Base-by-base conservation (phyloP, 163 green algal species). In the Scenedesmus sp. region DNA sequence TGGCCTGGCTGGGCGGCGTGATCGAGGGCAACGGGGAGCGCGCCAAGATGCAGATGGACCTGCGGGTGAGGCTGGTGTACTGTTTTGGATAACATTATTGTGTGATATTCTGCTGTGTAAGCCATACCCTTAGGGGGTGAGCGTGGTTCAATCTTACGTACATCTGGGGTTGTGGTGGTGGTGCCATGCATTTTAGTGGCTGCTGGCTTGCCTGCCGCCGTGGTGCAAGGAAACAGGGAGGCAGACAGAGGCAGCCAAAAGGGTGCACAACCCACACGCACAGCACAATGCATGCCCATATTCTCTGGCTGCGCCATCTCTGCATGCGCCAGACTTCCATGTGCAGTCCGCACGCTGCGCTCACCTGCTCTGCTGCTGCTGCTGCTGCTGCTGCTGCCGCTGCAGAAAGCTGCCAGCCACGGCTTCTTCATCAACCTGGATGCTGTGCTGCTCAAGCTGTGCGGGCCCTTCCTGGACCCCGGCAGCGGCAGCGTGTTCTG, bases 401-500 rank as follows among this genome's bases (percentile, higher is more conserved):
- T 76, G 70, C 60, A 91, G 66, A 55, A n/a, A 16, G 82, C 88
- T 10, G 94, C 95, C 18, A 95, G 94, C 6, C 93, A 99, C 86
- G 97, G 97, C 67, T 99, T 99, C 91, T 97, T 98, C 84, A 66
- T 97, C 56, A 99, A 99, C 94, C 92, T 99, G 18, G 91, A 93
- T 4, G 92, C 92, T 12, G 96, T 99, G 87, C 89, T 99, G 93
- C 94, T 99, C 60, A 94, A 96, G 87, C 92, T 99, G 89, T 99
- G 96, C 89, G 95, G 96, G 56, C 98, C 98, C 12, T 99, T 99
- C 92, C 20, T 99, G 60, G 96, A 99, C 90, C 94, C 96, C 15
- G 77, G 90, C 12, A 93, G 87, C 15, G 92, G 91, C 34, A 46
- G 34, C 23, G 98, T 98, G 90, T 96, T 96, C 56, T 97, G 95